Percentiles rank a stretch among this genome's conserved stretches.
phyloP scores from a whole-genome alignment of 2,329 filamentous ascomycete species.

The Apiospora kogelbergensis region DNA sequence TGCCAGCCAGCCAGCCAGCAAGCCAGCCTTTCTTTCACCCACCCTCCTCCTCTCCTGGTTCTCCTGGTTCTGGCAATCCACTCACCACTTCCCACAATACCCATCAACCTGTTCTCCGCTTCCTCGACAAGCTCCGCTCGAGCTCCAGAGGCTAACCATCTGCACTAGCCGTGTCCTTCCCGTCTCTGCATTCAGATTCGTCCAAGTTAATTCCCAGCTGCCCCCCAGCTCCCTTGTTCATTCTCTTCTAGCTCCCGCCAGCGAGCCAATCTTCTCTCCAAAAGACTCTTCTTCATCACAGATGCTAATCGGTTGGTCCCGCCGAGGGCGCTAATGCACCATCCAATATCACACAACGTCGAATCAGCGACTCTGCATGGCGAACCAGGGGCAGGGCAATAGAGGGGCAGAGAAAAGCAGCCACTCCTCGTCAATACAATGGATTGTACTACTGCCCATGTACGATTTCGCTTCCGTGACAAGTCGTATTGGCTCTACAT shows the following conservation, averaged over 20 bases:
- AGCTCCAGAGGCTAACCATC: background rate
- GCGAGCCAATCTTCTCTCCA: slow-evolving; percentile 3
- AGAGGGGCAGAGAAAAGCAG: background rate
- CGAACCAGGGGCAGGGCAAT: background rate
- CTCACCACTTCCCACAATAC: background rate
- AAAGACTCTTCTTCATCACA: slow-evolving; percentile 9
- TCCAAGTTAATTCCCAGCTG: background rate
- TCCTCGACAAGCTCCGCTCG: background rate
- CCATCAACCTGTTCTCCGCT: background rate
- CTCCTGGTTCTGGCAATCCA: background rate
- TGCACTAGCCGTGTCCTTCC: slow-evolving; percentile 3
- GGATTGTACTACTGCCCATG: background rate
- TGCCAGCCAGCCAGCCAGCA: background rate
- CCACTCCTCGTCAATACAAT: background rate
- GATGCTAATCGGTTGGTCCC: slow-evolving; percentile 11
- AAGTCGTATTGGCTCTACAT: background rate
- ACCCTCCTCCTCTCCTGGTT: background rate
- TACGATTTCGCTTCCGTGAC: background rate
- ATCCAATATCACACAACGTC: slow-evolving; percentile 10
- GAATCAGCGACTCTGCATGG: slow-evolving; percentile 5
- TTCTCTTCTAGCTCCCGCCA: slow-evolving; percentile 4
- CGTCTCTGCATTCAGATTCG: slow-evolving; percentile 13
- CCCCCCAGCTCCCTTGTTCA: background rate
- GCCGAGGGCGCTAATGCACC: slow-evolving; percentile 9
- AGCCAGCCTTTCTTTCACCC: no score